Conservation (phyloP, 2,329 filamentous ascomycete genomes). For the Podosphaera xanthii region DNA sequence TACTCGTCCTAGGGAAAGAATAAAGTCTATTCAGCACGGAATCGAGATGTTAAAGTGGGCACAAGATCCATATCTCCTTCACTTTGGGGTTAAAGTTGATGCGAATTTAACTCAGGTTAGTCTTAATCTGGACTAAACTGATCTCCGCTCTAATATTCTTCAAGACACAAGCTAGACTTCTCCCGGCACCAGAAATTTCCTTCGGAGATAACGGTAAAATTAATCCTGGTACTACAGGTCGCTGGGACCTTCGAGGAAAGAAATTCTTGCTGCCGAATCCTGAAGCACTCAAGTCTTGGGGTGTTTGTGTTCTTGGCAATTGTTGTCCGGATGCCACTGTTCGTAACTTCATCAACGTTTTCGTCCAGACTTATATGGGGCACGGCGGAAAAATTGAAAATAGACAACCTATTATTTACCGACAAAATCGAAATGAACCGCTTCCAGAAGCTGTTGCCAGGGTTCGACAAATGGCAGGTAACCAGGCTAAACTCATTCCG, state of each 20-base stretch:
- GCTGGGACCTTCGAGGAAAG: conserved; percentile 72
- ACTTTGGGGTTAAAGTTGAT: conserved; percentile 54
- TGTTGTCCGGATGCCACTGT: conserved; percentile 25
- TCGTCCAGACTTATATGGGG: conserved; percentile 33
- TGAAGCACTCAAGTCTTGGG: conserved; percentile 47
- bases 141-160: not conserved
- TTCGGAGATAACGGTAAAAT: conserved; percentile 26
- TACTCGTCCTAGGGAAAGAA: conserved; percentile 47
- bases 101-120: conserved; percentile 31
- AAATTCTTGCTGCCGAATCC: conserved; percentile 48
- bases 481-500: conserved; percentile 20
- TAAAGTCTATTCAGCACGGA: conserved; percentile 41
- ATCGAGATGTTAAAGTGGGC: conserved; percentile 44
- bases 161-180: conserved; percentile 41
- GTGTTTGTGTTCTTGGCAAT: conserved; percentile 41
- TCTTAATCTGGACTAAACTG: not conserved
- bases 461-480: conserved; percentile 7
- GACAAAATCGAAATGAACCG: conserved; percentile 3
- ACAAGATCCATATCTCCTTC: conserved; percentile 42
- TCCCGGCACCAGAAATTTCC: conserved; percentile 47
- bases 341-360: conserved; percentile 32
- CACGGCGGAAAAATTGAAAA: conserved; percentile 36
- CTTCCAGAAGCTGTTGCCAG: conserved; percentile 4
- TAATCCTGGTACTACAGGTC: conserved; percentile 43
- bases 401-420: conserved; percentile 21